These are phyloP conservation scores for Dioszegia hungarica DNA, from an alignment of 768 basidiomycete species.

Conservation along the genomic window DNA sequence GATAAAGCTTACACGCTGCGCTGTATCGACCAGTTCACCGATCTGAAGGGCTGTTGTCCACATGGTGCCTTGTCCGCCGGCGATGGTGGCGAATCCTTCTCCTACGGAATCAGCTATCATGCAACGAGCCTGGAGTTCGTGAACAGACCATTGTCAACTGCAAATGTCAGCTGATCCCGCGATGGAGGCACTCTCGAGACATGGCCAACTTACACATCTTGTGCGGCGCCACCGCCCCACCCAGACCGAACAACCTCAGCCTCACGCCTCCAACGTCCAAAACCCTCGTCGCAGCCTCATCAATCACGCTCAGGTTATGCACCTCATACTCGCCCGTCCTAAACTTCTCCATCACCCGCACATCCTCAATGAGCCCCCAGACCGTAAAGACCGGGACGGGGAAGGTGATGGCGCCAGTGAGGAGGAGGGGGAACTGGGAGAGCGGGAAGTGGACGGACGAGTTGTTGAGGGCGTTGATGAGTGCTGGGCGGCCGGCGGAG, in stretches of 20 bases:
- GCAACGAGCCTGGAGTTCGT: slow-evolving; percentile 44
- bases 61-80: slow-evolving; percentile 96
- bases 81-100: slow-evolving; percentile 91
- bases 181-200: neutral
- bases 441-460: slow-evolving; percentile 63
- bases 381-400: slow-evolving; percentile 91
- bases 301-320: slow-evolving; percentile 83
- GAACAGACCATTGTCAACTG: slow-evolving; percentile 53
- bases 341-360: slow-evolving; percentile 86
- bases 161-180: slow-evolving; percentile 5
- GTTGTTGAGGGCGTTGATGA: slow-evolving; percentile 68
- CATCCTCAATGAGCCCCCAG: slow-evolving; percentile 97
- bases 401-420: slow-evolving; percentile 84
- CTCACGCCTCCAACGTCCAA: slow-evolving; percentile 90
- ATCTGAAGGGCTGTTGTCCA: slow-evolving; percentile 98
- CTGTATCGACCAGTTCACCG: slow-evolving; percentile 95
- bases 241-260: slow-evolving; percentile 88
- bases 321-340: slow-evolving; percentile 74
- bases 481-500: slow-evolving; percentile 54
- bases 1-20: slow-evolving; percentile 71
- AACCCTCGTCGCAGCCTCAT: slow-evolving; percentile 90
- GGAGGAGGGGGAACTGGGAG: slow-evolving; percentile 88
- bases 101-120: slow-evolving; percentile 48
- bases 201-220: slow-evolving; percentile 54
- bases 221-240: slow-evolving; percentile 89